These are phyloP conservation scores for Thymus mandschuricus DNA, from an alignment of 257 asterid genomes.

Conservation along the genomic window DNA sequence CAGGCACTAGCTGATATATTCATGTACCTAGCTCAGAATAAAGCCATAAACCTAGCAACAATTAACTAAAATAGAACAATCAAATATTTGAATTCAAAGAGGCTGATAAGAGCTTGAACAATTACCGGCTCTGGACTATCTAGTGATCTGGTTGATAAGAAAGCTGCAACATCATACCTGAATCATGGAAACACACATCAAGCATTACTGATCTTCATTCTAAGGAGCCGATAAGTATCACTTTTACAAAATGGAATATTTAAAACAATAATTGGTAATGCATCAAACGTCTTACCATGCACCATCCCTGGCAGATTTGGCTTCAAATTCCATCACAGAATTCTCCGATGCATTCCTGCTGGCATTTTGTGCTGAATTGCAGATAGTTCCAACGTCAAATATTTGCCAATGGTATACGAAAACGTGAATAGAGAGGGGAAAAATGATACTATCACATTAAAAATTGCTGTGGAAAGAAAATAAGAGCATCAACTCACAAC, in stretches of 20 bases:
- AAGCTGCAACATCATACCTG: conserved; percentile 86
- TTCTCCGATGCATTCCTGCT: conserved; percentile 59
- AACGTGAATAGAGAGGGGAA: conserved; percentile 2
- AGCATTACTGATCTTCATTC: conserved; percentile 18
- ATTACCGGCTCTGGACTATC: conserved; percentile 86
- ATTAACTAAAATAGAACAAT: conserved; percentile 15
- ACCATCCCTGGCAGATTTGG: conserved; percentile 95
- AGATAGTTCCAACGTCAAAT: neutral
- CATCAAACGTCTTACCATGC: conserved; percentile 71
- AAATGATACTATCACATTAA: conserved; percentile 9
- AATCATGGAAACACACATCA: conserved; percentile 17
- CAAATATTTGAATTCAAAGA: conserved; percentile 28
- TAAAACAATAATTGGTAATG: conserved; percentile 10
- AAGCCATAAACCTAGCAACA: conserved; percentile 21
- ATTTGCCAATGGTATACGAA: conserved; percentile 6
- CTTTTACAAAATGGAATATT: conserved; percentile 16
- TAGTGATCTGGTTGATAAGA: conserved; percentile 70
- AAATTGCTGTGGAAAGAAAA: conserved; percentile 1
- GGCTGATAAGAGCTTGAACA: conserved; percentile 35
- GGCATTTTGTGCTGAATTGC: conserved; percentile 48
- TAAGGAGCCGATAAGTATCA: conserved; percentile 8
- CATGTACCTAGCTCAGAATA: conserved; percentile 4
- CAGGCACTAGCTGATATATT: conserved; percentile 3
- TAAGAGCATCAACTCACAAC: conserved; percentile 16
- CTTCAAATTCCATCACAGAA: conserved; percentile 88